Conservation (phyloP, 805 yeast species). For the Candida glaebosa region DNA sequence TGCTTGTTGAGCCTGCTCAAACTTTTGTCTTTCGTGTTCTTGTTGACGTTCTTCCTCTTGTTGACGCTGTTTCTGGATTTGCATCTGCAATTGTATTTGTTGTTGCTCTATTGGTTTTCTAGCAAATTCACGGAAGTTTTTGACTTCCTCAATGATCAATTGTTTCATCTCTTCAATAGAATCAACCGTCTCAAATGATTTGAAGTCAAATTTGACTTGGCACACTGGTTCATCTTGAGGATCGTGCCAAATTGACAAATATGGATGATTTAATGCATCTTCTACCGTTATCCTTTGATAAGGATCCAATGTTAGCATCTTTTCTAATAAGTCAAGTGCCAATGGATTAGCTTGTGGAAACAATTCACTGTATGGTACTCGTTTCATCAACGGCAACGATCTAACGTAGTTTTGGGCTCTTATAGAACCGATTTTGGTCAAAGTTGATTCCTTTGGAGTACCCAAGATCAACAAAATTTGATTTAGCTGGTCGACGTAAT, state of each 20-base stretch:
- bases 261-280: conserved; percentile 88
- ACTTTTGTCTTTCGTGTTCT: conserved; percentile 12
- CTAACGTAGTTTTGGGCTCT: conserved; percentile 92
- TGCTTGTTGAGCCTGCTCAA: conserved; percentile 17
- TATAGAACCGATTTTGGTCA: conserved; percentile 61
- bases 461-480: conserved; percentile 85
- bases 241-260: conserved; percentile 90
- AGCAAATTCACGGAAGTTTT: conserved; percentile 73
- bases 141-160: conserved; percentile 79
- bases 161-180: conserved; percentile 72
- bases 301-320: conserved; percentile 89
- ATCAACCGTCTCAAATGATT: conserved; percentile 75
- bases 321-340: conserved; percentile 78
- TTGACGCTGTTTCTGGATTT: conserved; percentile 26
- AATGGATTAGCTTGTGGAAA: conserved; percentile 85
- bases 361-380: conserved; percentile 63
- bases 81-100: conserved; percentile 35
- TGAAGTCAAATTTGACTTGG: conserved; percentile 75
- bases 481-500: conserved; percentile 91
- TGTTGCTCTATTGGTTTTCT: conserved; percentile 65
- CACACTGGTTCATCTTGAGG: conserved; percentile 89
- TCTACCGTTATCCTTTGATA: conserved; percentile 83
- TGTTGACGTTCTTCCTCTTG: conserved; percentile 20
- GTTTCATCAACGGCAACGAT: conserved; percentile 78
- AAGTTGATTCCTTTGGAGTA: conserved; percentile 66